Percentiles rank a stretch among this genome's conserved stretches.
Conservation (phyloP, 768 basidiomycete species). For the Xanthoconium stramineum region DNA sequence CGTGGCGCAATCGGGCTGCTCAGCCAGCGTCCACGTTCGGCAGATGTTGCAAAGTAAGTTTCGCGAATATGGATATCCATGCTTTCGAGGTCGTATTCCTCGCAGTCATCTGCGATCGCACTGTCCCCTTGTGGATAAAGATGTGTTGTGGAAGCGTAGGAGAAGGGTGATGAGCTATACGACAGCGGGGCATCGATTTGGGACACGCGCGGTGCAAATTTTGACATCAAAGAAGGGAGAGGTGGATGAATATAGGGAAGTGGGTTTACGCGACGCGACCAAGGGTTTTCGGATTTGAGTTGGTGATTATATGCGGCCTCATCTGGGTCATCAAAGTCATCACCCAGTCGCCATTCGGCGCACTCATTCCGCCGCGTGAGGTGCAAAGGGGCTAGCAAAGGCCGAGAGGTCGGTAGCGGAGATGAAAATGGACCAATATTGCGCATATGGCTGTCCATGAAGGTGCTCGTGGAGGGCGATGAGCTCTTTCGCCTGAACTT, state of each 20-base stretch:
- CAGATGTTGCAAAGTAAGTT: slow-evolving; percentile 54
- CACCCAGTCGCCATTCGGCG: slow-evolving; percentile 2
- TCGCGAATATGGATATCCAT: slow-evolving; percentile 38
- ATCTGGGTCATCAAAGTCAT: not conserved
- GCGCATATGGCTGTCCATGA: not conserved
- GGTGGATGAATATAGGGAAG: slow-evolving; percentile 1
- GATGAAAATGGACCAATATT: slow-evolving; percentile 6
- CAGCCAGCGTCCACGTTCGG: slow-evolving; percentile 59
- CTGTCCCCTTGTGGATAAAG: slow-evolving; percentile 13
- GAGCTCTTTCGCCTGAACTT: slow-evolving; percentile 25
- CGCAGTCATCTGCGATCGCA: slow-evolving; percentile 17
- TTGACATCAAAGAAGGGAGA: slow-evolving; percentile 20
- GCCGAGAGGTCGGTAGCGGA: slow-evolving; percentile 15
- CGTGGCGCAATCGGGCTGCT: slow-evolving; percentile 43
- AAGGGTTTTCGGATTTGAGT: not conserved
- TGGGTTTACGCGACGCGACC: slow-evolving; percentile 2
- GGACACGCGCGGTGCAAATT: slow-evolving; percentile 6
- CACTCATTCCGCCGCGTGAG: slow-evolving; percentile 5
- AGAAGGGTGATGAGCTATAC: slow-evolving; percentile 2
- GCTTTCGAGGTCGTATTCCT: slow-evolving; percentile 32
- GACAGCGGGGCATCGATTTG: not conserved
- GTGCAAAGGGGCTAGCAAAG: slow-evolving; percentile 13
- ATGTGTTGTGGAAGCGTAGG: not conserved
- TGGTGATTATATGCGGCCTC: not conserved
- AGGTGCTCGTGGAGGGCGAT: slow-evolving; percentile 10